phyloP scores from a whole-genome alignment of 2,329 filamentous ascomycete genomes.

The Tolypocladium album region DNA sequence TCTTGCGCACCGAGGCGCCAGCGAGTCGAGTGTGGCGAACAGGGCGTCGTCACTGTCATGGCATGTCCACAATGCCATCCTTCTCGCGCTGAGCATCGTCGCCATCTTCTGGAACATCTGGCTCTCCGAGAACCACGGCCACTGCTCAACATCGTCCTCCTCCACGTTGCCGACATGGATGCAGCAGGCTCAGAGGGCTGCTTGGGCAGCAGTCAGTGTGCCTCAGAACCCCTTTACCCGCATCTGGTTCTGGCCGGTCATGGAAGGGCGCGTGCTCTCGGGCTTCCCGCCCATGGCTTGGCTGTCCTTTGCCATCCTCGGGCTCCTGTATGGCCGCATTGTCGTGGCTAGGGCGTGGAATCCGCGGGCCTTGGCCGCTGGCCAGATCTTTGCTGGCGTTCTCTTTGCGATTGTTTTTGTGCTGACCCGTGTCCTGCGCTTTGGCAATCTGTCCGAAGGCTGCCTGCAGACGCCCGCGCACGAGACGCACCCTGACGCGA shows the following conservation, averaged over 20 bases:
- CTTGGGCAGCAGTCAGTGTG: neutral
- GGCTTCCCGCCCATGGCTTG: slow-evolving; percentile 33
- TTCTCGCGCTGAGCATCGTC: slow-evolving; percentile 21
- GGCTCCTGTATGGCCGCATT: slow-evolving; percentile 31
- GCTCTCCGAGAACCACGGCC: slow-evolving; percentile 28
- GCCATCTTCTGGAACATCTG: slow-evolving; percentile 37
- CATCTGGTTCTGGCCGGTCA: slow-evolving; percentile 30
- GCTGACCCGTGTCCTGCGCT: slow-evolving; percentile 26
- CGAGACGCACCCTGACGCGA: slow-evolving; percentile 13
- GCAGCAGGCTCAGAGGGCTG: neutral
- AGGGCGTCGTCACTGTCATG: slow-evolving; percentile 20
- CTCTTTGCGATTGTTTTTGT: slow-evolving; percentile 26
- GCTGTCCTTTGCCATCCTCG: slow-evolving; percentile 34
- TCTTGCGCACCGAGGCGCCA: slow-evolving; percentile 6
- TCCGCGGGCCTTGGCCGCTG: slow-evolving; percentile 11
- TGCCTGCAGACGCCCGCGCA: slow-evolving; percentile 30
- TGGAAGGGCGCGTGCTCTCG: slow-evolving; percentile 19
- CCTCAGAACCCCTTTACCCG: slow-evolving; percentile 15
- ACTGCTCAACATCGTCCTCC: slow-evolving; percentile 14
- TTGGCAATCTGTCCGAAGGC: slow-evolving; percentile 32
- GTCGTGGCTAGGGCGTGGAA: slow-evolving; percentile 20
- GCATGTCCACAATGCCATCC: slow-evolving; percentile 27
- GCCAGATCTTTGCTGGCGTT: slow-evolving; percentile 17
- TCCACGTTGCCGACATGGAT: neutral
- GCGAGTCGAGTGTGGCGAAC: neutral